Conservation (phyloP, 2,329 filamentous ascomycete genomes). For the Fusarium gaditjirri region DNA sequence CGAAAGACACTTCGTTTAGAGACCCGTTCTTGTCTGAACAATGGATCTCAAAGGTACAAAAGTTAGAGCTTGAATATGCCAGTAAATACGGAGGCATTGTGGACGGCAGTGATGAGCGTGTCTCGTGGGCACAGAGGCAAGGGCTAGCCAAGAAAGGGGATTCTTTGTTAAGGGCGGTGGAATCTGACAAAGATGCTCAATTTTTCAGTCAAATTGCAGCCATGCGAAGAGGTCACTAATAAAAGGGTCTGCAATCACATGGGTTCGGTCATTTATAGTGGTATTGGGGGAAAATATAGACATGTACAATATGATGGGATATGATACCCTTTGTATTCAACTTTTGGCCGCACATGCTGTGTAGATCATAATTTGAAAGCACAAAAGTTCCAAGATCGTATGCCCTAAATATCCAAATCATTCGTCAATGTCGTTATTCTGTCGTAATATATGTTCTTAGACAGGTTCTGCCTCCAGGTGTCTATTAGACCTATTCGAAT, state of each 20-base stretch:
- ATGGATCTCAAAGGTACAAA: slow-evolving; percentile 4
- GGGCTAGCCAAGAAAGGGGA: not conserved
- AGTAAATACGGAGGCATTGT: not conserved
- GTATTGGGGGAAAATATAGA: slow-evolving; percentile 9
- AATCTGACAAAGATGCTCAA: not conserved
- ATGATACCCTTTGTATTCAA: slow-evolving; percentile 10
- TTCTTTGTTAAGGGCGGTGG: not conserved
- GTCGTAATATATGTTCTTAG: not conserved
- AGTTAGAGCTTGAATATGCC: not conserved
- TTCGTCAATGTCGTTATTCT: not conserved
- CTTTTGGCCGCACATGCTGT: slow-evolving; percentile 10
- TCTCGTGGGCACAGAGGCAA: not conserved
- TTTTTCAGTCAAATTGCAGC: not conserved
- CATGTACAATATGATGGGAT: not conserved
- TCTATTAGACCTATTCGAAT: slow-evolving; percentile 32
- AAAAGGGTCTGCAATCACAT: not conserved
- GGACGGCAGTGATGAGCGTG: not conserved
- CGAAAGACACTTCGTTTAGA: not conserved
- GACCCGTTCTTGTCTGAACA: slow-evolving; percentile 20
- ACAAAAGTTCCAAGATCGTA: not conserved
- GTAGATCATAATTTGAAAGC: slow-evolving; percentile 12
- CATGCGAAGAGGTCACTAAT: not conserved
- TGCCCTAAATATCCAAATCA: not conserved
- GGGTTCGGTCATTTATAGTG: not conserved
- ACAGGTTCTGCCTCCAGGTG: slow-evolving; percentile 9